Base-by-base conservation (phyloP, 2,329 filamentous ascomycete species). In the Clarireedia sp. region DNA sequence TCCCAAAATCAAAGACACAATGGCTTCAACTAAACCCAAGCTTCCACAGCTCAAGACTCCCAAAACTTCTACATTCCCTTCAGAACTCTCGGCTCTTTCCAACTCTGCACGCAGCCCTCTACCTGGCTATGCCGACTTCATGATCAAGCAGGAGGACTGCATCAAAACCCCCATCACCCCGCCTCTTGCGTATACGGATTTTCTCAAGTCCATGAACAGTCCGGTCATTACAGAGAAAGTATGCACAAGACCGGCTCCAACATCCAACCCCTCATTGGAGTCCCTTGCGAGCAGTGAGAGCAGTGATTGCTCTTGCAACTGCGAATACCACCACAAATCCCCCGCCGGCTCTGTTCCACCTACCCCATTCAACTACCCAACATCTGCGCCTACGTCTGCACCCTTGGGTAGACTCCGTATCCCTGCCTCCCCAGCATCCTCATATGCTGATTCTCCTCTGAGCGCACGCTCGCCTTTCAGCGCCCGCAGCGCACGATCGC, bases 141-240 rank as follows among this genome's bases (percentile, higher is more conserved):
- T 65, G 46, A 62, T 91, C 75, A 92, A 91, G 71, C 74, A 87
- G 63, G 78, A 86, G 55, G 80, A 84, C 57, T 72, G 77, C 45
- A 72, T 83, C 56, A 86, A 84, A 73, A 96, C 91, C 4, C 91
- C 91, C 48, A 95, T 97, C 70, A 95, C 88, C 51, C 92, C 92
- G 51, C 92, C 92, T 3, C 78, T 81, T 21, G 91, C 92, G 56
- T 97, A 97, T 69, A 86, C 89, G 63, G 90, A 97, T 67, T 97
- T 96, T 68, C 83, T 97, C 60, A 92, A 90, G 73, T 84, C 85
- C 58, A 83, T 95, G 73, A 76, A 77, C 63, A 73, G 65, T 26
- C 67, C 68, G 24, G 60, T 63, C 37, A 60, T 61, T 23, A 61
- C 62, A 48, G 69, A 68, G 43, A 68, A 66, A 57, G 64, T 57